Base-by-base conservation (phyloP, 192 early-diverging fungal species). In the Martensiomyces pterosporus region DNA sequence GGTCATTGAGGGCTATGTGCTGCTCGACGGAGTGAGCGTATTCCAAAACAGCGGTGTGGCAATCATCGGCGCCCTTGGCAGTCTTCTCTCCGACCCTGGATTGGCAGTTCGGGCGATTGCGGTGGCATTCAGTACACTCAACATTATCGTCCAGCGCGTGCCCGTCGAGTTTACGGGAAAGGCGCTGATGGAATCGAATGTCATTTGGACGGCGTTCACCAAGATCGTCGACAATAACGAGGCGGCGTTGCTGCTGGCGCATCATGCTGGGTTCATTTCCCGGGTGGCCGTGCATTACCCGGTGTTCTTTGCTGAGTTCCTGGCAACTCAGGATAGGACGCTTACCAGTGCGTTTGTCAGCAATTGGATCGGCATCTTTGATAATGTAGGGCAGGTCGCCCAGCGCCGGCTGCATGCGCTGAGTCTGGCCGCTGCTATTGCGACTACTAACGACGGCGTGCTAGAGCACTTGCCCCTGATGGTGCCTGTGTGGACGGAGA, bases 1-100 rank as follows among this genome's bases (percentile, higher is more conserved):
- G 43, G 81, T 94, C n/a, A 44, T 91, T n/a, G 92, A 97, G 62
- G 82, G 87, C 40, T 93, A 91, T 55, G 61, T 88, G 21, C 42
- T 94, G 27, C 54, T 97, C 3, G 79, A 60, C 34, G 58, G 54
- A 1, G 24, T 32, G 13, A 32, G 38, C 23, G 40, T 53, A 25
- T 59, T 62, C 39, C 43, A 18, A 18, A 32, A 39, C 13, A 19
- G 25, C 26, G 70, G 70, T 5, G 12, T 35, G 9, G 34, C 38
- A n/a, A 41, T 74, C 12, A 21, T 62, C 22, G 42, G 50, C 14
- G 70, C 55, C 5, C 47, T 74, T 16, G 48, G 58, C 21, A 25
- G 29, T 13, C 61, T 72, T 17, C 61, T 64, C 6, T 26, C 61
- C 1, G 61, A 72, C 40, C 39, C 53, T 1, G 47, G 16, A 7